Conservation (phyloP, 148 eudicot species). For the Nepenthes mirabilis region DNA sequence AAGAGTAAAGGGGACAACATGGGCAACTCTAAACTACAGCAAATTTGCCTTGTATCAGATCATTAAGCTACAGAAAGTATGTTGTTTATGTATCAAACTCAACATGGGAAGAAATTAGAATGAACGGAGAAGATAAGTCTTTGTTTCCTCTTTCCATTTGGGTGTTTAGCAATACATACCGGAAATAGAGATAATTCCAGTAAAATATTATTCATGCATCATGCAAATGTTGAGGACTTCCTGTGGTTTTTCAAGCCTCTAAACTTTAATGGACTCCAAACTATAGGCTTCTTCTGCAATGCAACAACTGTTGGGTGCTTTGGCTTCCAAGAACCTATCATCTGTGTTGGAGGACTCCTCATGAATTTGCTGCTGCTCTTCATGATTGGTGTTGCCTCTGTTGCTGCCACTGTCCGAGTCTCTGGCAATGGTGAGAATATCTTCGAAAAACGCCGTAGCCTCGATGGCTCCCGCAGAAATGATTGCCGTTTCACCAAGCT, state of each 20-base stretch:
- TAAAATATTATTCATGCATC: neutral
- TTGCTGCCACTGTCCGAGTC: constrained; percentile 10
- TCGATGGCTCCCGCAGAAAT: constrained; percentile 50
- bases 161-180: no score
- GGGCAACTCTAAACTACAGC: no score
- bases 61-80: no score
- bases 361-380: constrained; percentile 34
- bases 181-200: no score
- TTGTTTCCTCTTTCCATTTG: no score
- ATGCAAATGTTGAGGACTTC: constrained; percentile 30
- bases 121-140: no score
- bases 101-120: no score
- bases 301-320: constrained; percentile 83
- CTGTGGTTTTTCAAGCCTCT: constrained; percentile 36
- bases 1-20: no score
- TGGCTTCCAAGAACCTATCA: constrained; percentile 71
- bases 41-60: no score
- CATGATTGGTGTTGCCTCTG: constrained; percentile 46
- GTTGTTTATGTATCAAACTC: no score
- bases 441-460: constrained; percentile 54
- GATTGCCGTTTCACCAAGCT: constrained; percentile 19
- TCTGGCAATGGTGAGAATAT: constrained; percentile 37
- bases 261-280: constrained; percentile 77
- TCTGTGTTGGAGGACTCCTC: constrained; percentile 67
- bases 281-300: constrained; percentile 51